Base-by-base conservation (phyloP, 1,284 basidiomycete species). In the Apiotrichum akiyoshidainum region DNA sequence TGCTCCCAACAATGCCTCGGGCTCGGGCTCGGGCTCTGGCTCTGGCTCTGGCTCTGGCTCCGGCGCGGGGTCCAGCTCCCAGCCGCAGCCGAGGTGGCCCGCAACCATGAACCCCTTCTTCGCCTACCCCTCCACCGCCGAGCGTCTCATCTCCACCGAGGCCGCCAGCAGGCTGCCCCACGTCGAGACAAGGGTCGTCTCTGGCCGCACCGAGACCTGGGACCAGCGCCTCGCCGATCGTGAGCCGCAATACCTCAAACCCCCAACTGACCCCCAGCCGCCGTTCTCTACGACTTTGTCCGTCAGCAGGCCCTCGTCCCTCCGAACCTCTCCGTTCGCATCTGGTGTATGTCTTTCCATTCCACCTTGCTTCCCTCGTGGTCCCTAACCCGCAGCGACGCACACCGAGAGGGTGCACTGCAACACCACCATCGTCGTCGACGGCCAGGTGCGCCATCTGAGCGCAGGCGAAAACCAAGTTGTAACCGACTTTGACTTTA, bases 401-500 rank as follows among this genome's bases (percentile, higher is more conserved):
- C 73, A 70, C 52, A 52, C 39, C 31, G 70, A 69, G 46, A 65
- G 56, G 5, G 60, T 63, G 12, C 57, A 65, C 22, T 53, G 51
- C 13, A 58, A 64, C 17, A 61, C 68, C 31, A 55, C 52, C 1
- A 61, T 70, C 40, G 39, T 53, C 9, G 62, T 68, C 34, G 52
- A 70, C 44, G 73, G 72, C 5, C 35, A 54, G 6, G 21, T 54
- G 2, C 13, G 42, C 52, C 0, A 57, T 65, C 21, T n/a, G n/a
- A 42, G 51, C 1, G 66, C 68, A n/a, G 73, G 73, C 0, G 60
- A 73, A 26, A 46, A 50, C 11, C 62, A 68, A 41, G 47, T 46
- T 8, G 65, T 74, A 22, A 58, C 64, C 39, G 74, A 76, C 54
- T 76, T 76, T 53, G 65, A 74, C 52, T 76, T 76, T 44, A 65